A percentile compares a stretch with the other conserved stretches of the same genome.
These are phyloP conservation scores for Manihot esculenta DNA, from an alignment of 441 rosid species.

Conservation along the genomic window DNA sequence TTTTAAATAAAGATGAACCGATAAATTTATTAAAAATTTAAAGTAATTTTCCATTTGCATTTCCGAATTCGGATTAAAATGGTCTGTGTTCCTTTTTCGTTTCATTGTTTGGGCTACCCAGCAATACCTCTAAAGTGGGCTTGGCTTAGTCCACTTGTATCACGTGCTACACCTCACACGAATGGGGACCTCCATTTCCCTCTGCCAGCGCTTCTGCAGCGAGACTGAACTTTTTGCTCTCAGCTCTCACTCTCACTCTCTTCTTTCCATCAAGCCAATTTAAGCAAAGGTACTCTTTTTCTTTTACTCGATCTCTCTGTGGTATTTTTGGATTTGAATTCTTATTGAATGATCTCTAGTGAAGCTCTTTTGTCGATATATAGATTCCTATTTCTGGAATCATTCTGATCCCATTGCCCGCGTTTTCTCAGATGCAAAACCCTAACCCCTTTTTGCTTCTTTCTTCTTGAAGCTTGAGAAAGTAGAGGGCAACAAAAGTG, in stretches of 20 bases:
- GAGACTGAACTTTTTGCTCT: background rate
- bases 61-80: too few species aligned
- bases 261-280: background rate
- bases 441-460: too few species aligned
- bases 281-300: background rate
- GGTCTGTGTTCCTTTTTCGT: too few species aligned
- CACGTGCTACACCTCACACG: constrained; percentile 1
- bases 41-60: too few species aligned
- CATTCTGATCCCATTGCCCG: background rate
- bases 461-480: too few species aligned
- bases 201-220: background rate
- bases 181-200: background rate
- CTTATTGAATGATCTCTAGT: background rate
- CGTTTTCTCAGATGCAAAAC: background rate
- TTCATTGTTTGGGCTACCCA: too few species aligned
- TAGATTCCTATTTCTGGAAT: background rate
- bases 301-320: too few species aligned
- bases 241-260: background rate
- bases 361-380: background rate
- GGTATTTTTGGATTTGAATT: background rate
- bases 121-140: too few species aligned
- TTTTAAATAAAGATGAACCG: too few species aligned
- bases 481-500: too few species aligned
- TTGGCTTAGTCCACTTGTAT: background rate
- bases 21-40: too few species aligned